A percentile compares a stretch with the other conserved stretches of the same genome.
These are phyloP conservation scores for Leccinum ochraceum DNA, from an alignment of 768 basidiomycete genomes.

Conservation along the genomic window DNA sequence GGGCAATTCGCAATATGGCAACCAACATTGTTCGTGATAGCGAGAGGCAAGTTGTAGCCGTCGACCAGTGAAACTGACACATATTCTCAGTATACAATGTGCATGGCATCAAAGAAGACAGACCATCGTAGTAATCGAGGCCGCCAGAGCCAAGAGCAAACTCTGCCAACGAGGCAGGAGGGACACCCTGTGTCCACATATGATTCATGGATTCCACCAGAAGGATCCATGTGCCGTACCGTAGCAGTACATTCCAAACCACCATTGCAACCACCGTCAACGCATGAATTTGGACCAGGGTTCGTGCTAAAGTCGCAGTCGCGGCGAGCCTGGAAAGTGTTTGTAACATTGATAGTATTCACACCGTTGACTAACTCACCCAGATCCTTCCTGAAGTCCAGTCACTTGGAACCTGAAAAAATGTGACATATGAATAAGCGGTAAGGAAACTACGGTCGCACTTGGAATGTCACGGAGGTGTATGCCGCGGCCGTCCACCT, in stretches of 20 bases:
- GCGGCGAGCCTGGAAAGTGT: slow-evolving; percentile 43
- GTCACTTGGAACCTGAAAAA: slow-evolving; percentile 51
- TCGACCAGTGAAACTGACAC: slow-evolving; percentile 61
- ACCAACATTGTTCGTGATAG: slow-evolving; percentile 54
- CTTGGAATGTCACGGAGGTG: slow-evolving; percentile 31
- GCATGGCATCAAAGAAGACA: slow-evolving; percentile 1
- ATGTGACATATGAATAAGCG: neutral
- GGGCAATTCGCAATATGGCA: slow-evolving; percentile 59
- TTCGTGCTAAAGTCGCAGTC: slow-evolving; percentile 60
- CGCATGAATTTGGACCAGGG: slow-evolving; percentile 56
- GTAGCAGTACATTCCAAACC: slow-evolving; percentile 65
- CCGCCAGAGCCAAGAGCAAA: slow-evolving; percentile 55
- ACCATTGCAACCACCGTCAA: slow-evolving; percentile 69
- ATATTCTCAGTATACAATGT: neutral
- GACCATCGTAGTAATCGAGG: slow-evolving; percentile 63
- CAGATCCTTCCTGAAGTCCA: slow-evolving; percentile 69
- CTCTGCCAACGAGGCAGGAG: slow-evolving; percentile 69
- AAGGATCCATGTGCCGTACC: slow-evolving; percentile 22
- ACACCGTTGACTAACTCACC: slow-evolving; percentile 35
- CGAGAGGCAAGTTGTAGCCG: slow-evolving; percentile 63
- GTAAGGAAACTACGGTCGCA: slow-evolving; percentile 2
- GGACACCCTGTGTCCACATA: slow-evolving; percentile 46
- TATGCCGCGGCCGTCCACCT: slow-evolving; percentile 37
- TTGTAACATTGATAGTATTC: neutral
- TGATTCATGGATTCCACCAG: neutral